phyloP scores from a whole-genome alignment of 345 rosid genomes.

The Lagerstroemia speciosa region DNA sequence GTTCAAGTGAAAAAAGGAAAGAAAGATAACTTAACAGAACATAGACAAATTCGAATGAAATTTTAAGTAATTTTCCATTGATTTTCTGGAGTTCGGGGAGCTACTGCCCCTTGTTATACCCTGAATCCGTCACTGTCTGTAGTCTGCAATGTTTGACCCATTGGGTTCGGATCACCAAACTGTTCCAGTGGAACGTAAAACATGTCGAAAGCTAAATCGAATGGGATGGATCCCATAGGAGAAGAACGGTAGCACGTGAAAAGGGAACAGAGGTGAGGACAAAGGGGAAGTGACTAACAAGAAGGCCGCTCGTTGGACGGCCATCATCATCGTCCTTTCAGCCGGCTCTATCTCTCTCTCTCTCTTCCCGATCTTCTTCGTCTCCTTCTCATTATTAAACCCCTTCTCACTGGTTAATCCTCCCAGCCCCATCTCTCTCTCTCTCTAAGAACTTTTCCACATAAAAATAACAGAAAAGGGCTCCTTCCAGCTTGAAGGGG shows the following conservation, averaged over 20 bases:
- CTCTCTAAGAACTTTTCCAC: not conserved
- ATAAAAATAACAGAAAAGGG: not conserved
- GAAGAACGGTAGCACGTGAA: not conserved
- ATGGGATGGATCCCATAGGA: not conserved
- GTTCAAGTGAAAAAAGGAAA: no score
- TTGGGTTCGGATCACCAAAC: no score
- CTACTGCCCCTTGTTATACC: no score
- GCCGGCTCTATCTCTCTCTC: slow-evolving; percentile 10
- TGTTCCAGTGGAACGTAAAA: no score
- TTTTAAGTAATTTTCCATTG: no score
- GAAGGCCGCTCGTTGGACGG: slow-evolving; percentile 26
- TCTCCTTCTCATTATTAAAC: not conserved
- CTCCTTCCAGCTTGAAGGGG: not conserved
- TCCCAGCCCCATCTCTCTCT: not conserved
- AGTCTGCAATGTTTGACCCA: no score
- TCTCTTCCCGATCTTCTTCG: not conserved
- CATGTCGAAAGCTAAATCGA: not conserved
- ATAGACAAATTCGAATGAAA: no score
- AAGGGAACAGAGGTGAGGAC: slow-evolving; percentile 15
- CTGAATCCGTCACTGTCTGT: no score
- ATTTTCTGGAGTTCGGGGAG: no score
- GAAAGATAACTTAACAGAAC: no score
- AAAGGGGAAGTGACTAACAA: slow-evolving; percentile 3
- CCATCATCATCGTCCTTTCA: slow-evolving; percentile 1
- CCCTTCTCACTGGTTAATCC: slow-evolving; percentile 9